Evolutionary conservation across 2,329 filamentous ascomycete species (phyloP).

Genomic region (Colletotrichum endophyticum): DNA sequence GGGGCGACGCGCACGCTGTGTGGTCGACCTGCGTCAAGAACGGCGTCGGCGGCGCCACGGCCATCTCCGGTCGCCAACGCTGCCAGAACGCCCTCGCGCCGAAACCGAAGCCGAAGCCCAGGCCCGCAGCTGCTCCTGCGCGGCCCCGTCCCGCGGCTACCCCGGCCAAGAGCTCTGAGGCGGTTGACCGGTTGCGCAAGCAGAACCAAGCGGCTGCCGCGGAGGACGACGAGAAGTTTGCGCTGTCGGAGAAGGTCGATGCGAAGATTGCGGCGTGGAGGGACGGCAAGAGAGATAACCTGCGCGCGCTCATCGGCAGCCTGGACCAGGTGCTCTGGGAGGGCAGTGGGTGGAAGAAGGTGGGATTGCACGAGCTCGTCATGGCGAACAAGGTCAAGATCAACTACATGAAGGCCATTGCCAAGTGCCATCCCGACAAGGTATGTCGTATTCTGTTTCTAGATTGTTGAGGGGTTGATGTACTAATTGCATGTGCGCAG

Average conservation of each 20-base stretch:
- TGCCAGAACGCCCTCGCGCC: conserved; percentile 87
- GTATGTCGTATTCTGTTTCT: conserved; percentile 54
- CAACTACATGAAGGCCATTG: conserved; percentile 98
- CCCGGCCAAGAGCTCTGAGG: conserved; percentile 67
- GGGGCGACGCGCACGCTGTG: conserved; percentile 78
- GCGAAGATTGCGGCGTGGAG: conserved; percentile 81
- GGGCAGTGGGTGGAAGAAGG: conserved; percentile 93
- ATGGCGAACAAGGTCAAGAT: conserved; percentile 96
- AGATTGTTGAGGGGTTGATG: background rate
- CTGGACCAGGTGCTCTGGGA: conserved; percentile 91
- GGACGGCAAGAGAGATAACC: conserved; percentile 89
- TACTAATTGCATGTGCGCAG: conserved; percentile 37
- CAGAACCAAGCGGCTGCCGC: conserved; percentile 86
- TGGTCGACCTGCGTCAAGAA: conserved; percentile 87
- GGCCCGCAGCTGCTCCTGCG: conserved; percentile 36
- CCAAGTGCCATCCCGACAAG: conserved; percentile 98
- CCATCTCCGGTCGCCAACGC: conserved; percentile 83
- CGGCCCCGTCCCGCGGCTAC: conserved; percentile 45
- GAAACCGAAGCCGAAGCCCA: conserved; percentile 58
- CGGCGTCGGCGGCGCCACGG: conserved; percentile 83
- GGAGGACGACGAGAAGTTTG: conserved; percentile 92
- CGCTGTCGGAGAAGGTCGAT: conserved; percentile 84
- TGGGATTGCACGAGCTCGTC: conserved; percentile 91
- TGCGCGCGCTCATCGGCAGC: conserved; percentile 85
- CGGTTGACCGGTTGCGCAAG: conserved; percentile 80